These are phyloP conservation scores for Biscogniauxia sp. DNA, from an alignment of 2,329 filamentous ascomycete species.

Conservation along the genomic window DNA sequence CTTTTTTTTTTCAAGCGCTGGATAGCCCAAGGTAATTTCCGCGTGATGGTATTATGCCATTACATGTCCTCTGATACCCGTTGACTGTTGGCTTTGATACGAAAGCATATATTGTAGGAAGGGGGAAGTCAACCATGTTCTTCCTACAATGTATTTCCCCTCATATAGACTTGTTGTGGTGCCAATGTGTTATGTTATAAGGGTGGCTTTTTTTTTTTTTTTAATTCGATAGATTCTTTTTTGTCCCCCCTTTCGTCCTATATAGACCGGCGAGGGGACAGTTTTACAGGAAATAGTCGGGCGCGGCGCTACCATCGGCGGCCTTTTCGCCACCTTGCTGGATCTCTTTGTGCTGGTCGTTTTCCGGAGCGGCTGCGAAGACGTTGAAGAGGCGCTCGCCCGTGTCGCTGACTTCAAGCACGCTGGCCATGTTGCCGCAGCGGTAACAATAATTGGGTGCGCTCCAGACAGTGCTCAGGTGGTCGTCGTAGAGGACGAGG, in stretches of 20 bases:
- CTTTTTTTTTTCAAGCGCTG: too few relatives aligned
- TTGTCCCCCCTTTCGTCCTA: too few relatives aligned
- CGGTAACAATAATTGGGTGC: conserved; percentile 95
- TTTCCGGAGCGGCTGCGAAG: conserved; percentile 94
- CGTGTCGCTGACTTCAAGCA: conserved; percentile 90
- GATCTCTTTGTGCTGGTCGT: conserved; percentile 84
- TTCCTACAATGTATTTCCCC: not conserved
- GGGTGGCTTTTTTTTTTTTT: not conserved
- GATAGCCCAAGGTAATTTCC: too few relatives aligned
- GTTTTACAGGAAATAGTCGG: conserved; percentile 66
- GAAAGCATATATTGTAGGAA: too few relatives aligned
- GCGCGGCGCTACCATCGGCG: conserved; percentile 61
- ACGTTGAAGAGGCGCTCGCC: conserved; percentile 97
- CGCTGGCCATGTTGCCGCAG: conserved; percentile 95
- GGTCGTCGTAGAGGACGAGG: conserved; percentile 93
- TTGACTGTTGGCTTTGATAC: too few relatives aligned
- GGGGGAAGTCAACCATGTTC: too few relatives aligned
- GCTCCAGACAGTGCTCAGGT: conserved; percentile 95
- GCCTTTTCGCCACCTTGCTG: conserved; percentile 73
- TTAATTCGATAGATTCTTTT: too few relatives aligned
- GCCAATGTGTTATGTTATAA: too few relatives aligned
- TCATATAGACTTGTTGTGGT: not conserved
- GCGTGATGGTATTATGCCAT: too few relatives aligned
- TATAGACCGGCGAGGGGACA: not conserved
- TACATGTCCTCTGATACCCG: too few relatives aligned